Conservation (phyloP, 768 basidiomycete genomes). For the Sistotremastrum suecicum region DNA sequence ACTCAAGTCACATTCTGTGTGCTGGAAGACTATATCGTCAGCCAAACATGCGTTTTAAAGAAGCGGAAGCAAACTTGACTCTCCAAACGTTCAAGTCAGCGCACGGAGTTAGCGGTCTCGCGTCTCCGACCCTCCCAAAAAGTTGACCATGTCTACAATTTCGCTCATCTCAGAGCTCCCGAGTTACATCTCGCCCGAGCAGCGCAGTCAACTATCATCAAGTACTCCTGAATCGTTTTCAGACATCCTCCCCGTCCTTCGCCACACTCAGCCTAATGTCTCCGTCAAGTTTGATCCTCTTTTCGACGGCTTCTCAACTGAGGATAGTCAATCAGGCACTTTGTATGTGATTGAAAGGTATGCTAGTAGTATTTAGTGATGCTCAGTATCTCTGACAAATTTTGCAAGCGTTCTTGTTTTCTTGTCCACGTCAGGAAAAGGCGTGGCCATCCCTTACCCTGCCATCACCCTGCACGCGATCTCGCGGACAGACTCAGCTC, state of each 20-base stretch:
- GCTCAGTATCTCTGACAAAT: conserved; percentile 1
- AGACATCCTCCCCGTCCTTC: conserved; percentile 73
- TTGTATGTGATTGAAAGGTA: conserved; percentile 84
- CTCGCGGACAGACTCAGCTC: conserved; percentile 46
- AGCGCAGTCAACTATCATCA: conserved; percentile 51
- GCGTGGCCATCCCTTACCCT: conserved; percentile 80
- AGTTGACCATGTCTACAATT: conserved; percentile 13
- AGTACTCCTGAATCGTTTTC: conserved; percentile 76
- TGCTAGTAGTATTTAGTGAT: conserved; percentile 5
- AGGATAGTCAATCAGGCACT: conserved; percentile 44
- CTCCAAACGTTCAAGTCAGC: too few relatives aligned
- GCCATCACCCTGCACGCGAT: conserved; percentile 89
- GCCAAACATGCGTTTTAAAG: too few relatives aligned
- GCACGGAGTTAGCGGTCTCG: too few relatives aligned
- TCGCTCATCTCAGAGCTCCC: conserved; percentile 28
- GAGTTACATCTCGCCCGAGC: conserved; percentile 39
- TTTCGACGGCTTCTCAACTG: conserved; percentile 39
- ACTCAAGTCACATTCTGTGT: too few relatives aligned
- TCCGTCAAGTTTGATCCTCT: conserved; percentile 56
- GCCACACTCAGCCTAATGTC: conserved; percentile 61
- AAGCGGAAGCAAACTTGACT: too few relatives aligned
- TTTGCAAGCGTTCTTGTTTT: conserved; percentile 55
- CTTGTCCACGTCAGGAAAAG: conserved; percentile 52
- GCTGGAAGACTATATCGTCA: too few relatives aligned
- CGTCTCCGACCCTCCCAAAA: too few relatives aligned